Conservation (phyloP, 169 alveolate species). For the Sarcocystis neurona region DNA sequence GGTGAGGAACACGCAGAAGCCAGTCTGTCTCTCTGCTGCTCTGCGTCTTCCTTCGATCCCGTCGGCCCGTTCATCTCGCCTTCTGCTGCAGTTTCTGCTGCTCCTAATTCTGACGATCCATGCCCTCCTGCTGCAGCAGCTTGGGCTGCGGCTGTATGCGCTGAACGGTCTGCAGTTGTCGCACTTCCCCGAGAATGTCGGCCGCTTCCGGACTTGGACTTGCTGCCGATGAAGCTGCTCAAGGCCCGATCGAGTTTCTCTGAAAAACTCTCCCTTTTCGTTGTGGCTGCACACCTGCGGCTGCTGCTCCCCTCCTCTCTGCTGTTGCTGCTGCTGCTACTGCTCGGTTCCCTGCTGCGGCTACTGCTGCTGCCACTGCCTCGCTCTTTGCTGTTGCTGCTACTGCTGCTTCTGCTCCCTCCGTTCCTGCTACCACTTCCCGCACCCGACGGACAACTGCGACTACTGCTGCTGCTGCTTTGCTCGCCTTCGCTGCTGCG, state of each 20-base stretch:
- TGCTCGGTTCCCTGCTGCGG: neutral
- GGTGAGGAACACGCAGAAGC: too few relatives aligned
- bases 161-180: neutral
- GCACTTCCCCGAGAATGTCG: neutral
- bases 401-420: neutral
- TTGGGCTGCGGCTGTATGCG: neutral
- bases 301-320: neutral
- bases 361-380: neutral
- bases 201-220: neutral
- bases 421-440: too few relatives aligned
- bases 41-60: neutral
- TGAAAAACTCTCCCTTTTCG: neutral
- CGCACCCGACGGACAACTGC: too few relatives aligned
- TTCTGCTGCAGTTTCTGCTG: neutral
- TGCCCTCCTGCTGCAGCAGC: conserved; percentile 10
- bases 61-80: neutral
- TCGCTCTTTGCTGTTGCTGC: neutral
- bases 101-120: neutral
- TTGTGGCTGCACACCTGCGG: neutral
- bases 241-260: too few relatives aligned
- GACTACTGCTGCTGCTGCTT: too few relatives aligned
- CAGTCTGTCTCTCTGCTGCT: neutral
- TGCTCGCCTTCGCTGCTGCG: too few relatives aligned
- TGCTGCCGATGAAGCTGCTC: too few relatives aligned
- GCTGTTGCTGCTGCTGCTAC: conserved; percentile 3